phyloP scores from a whole-genome alignment of 495 filamentous ascomycete species.

The Extremus antarcticus region DNA sequence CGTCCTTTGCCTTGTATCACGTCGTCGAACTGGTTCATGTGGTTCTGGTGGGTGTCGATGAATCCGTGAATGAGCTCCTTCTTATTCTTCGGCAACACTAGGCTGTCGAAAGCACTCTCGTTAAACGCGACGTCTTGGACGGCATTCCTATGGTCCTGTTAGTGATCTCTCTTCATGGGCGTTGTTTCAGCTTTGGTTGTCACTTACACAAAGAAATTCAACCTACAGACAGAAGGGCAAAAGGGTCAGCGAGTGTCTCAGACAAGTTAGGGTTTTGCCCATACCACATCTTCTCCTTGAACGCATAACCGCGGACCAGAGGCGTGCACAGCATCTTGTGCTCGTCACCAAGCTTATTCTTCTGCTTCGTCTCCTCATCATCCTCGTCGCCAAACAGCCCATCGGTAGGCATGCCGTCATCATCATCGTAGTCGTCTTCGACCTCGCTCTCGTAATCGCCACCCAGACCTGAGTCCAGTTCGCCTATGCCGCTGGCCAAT shows the following conservation, averaged over 20 bases:
- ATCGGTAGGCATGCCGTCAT: constrained; percentile 31
- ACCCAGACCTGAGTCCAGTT: background rate
- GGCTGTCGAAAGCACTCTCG: constrained; percentile 34
- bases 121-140: constrained; percentile 35
- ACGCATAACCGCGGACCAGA: constrained; percentile 34
- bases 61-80: constrained; percentile 45
- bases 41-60: constrained; percentile 36
- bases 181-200: constrained; percentile 3
- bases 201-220: constrained; percentile 12
- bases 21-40: constrained; percentile 38
- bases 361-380: constrained; percentile 21
- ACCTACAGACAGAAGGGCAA: no score
- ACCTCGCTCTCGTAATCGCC: constrained; percentile 23
- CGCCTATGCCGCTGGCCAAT: background rate
- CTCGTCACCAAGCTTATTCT: constrained; percentile 25
- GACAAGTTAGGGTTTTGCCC: no score
- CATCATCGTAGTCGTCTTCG: constrained; percentile 23
- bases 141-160: constrained; percentile 24
- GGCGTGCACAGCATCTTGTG: constrained; percentile 31
- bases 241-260: no score
- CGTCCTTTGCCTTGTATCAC: constrained; percentile 43
- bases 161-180: no score
- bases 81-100: constrained; percentile 35
- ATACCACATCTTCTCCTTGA: constrained; percentile 40
- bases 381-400: constrained; percentile 30